These are phyloP conservation scores for Chrysochromulina tobinii DNA, from an alignment of 78 protist genomes.

Conservation along the genomic window DNA sequence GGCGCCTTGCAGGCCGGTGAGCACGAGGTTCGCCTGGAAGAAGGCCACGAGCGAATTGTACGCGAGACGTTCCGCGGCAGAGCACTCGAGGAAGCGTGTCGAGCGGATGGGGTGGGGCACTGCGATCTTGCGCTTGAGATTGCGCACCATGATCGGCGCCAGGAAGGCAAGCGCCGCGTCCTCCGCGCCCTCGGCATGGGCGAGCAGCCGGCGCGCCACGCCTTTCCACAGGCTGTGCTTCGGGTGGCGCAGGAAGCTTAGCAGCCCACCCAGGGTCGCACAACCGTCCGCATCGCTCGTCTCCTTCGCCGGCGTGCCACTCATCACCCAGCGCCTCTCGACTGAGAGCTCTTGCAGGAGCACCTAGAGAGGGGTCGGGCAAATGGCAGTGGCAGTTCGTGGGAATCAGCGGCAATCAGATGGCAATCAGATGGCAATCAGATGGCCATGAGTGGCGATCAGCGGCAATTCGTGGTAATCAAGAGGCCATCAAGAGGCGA, in stretches of 20 bases:
- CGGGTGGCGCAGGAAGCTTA: background rate
- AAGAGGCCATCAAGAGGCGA: too few relatives aligned
- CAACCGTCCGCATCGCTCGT: background rate
- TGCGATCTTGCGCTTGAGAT: background rate
- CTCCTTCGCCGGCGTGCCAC: background rate
- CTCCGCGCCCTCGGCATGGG: background rate
- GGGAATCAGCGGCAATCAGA: too few relatives aligned
- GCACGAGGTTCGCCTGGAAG: background rate
- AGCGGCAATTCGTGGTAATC: too few relatives aligned
- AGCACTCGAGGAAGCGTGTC: background rate
- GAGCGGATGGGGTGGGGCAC: background rate
- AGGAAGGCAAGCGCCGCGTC: background rate
- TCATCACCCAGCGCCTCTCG: background rate
- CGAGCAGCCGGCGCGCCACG: background rate
- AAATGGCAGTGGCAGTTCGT: too few relatives aligned
- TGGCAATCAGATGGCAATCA: too few relatives aligned
- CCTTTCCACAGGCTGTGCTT: background rate
- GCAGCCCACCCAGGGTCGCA: background rate
- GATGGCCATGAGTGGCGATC: too few relatives aligned
- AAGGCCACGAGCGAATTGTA: background rate
- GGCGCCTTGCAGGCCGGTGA: background rate
- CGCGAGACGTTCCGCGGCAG: background rate
- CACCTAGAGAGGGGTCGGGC: too few relatives aligned
- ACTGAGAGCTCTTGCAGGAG: background rate
- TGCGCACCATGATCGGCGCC: background rate